Conservation (phyloP, 768 basidiomycete species). For the Serendipita sp. region DNA sequence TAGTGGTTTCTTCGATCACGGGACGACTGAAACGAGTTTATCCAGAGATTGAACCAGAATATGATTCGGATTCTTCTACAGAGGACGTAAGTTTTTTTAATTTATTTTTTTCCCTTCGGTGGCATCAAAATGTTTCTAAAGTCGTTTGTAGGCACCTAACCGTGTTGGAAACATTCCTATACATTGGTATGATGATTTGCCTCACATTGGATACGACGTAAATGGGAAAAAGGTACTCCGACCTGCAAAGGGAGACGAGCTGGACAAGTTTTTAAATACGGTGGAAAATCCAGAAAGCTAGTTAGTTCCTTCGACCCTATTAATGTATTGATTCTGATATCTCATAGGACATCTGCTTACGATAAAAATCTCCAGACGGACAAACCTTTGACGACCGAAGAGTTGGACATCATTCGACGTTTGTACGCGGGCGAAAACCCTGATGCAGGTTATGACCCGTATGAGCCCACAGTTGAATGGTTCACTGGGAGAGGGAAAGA, state of each 20-base stretch:
- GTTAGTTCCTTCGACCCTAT: slow-evolving; percentile 28
- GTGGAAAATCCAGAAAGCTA: slow-evolving; percentile 85
- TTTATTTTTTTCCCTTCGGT: slow-evolving; percentile 1
- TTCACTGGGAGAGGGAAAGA: slow-evolving; percentile 94
- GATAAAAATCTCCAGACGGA: slow-evolving; percentile 78
- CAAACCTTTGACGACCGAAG: slow-evolving; percentile 72
- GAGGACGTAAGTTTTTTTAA: slow-evolving; percentile 52
- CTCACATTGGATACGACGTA: slow-evolving; percentile 95
- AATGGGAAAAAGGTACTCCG: slow-evolving; percentile 87
- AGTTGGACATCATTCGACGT: slow-evolving; percentile 86
- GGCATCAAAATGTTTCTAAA: not conserved
- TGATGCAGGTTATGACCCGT: slow-evolving; percentile 78
- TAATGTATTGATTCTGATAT: not conserved
- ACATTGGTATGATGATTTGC: slow-evolving; percentile 99
- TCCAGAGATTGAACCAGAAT: slow-evolving; percentile 79
- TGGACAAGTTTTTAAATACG: slow-evolving; percentile 90
- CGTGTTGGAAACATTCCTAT: slow-evolving; percentile 88
- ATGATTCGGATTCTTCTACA: slow-evolving; percentile 82
- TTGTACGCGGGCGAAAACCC: slow-evolving; percentile 86
- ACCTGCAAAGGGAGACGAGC: slow-evolving; percentile 87
- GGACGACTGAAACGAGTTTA: slow-evolving; percentile 71
- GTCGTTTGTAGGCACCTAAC: slow-evolving; percentile 55
- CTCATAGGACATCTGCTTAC: slow-evolving; percentile 70
- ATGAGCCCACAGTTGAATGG: slow-evolving; percentile 89
- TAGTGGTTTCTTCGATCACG: slow-evolving; percentile 53